Percentiles rank a stretch among this genome's conserved stretches.
Conservation (phyloP, 202 grass and related monocot genomes). For the Saccharum hybrid region DNA sequence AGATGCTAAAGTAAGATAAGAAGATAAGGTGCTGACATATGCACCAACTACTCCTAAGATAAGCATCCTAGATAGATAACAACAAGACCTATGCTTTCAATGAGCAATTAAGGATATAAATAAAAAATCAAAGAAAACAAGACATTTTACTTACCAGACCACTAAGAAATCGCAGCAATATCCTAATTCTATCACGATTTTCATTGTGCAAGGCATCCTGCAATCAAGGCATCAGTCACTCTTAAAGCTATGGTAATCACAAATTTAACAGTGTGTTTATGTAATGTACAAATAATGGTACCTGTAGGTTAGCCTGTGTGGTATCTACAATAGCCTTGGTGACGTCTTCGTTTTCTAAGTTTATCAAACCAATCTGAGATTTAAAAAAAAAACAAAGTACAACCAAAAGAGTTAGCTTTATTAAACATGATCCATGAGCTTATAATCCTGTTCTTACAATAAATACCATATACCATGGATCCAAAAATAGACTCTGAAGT, state of each 20-base stretch:
- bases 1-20: no score
- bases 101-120: conserved; percentile 16
- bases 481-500: conserved; percentile 12
- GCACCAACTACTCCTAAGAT: no score
- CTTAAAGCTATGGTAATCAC: conserved; percentile 19
- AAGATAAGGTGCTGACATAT: no score
- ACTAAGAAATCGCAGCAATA: conserved; percentile 88
- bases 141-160: conserved; percentile 68
- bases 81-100: no score
- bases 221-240: conserved; percentile 33
- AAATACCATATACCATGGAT: background rate
- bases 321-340: conserved; percentile 76
- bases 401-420: conserved; percentile 36
- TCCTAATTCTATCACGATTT: conserved; percentile 84
- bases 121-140: conserved; percentile 35
- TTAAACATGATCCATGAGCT: conserved; percentile 33
- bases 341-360: conserved; percentile 97
- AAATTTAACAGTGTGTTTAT: conserved; percentile 25
- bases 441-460: conserved; percentile 13
- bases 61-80: no score
- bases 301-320: conserved; percentile 71
- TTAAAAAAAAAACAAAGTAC: conserved; percentile 20
- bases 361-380: conserved; percentile 89
- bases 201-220: conserved; percentile 88
- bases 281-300: conserved; percentile 28